A percentile compares a stretch with the other conserved stretches of the same genome.
Conservation (phyloP, 331 rosid species). For the Acacia concinna region DNA sequence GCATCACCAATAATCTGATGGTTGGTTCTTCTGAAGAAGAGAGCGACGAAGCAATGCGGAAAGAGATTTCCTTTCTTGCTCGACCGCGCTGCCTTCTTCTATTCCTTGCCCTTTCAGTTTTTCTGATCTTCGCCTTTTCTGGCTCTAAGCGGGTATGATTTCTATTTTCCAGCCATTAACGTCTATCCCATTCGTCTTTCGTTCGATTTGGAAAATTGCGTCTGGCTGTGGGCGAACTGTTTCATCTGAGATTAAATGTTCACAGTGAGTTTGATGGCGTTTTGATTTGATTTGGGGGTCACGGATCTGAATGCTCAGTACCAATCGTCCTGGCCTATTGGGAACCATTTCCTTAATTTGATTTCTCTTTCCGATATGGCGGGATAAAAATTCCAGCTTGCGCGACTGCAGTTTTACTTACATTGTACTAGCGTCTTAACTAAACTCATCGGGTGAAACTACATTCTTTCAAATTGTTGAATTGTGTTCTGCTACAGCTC, state of each 20-base stretch:
- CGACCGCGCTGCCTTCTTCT: slow-evolving; percentile 68
- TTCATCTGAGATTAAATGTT: background rate
- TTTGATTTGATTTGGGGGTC: background rate
- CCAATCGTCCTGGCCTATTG: background rate
- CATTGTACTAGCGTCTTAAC: background rate
- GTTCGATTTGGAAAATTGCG: slow-evolving; percentile 21
- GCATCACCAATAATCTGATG: background rate
- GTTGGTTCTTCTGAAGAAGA: background rate
- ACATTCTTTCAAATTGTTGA: slow-evolving; percentile 5
- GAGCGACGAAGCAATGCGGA: slow-evolving; percentile 50
- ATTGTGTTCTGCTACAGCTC: background rate
- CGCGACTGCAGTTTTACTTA: background rate
- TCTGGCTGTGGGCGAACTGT: background rate
- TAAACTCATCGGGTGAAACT: background rate
- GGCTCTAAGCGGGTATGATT: slow-evolving; percentile 32
- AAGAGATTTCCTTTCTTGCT: slow-evolving; percentile 53
- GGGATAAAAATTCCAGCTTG: background rate
- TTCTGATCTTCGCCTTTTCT: slow-evolving; percentile 55
- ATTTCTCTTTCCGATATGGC: background rate
- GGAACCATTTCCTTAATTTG: background rate
- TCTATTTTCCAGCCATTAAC: background rate
- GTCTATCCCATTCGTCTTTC: background rate
- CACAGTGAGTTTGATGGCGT: background rate
- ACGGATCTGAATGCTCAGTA: slow-evolving; percentile 10
- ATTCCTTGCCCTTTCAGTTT: slow-evolving; percentile 46